A percentile compares a stretch with the other conserved stretches of the same genome.
phyloP scores from a whole-genome alignment of 208 protist species.

The Phytomonas sp. region DNA sequence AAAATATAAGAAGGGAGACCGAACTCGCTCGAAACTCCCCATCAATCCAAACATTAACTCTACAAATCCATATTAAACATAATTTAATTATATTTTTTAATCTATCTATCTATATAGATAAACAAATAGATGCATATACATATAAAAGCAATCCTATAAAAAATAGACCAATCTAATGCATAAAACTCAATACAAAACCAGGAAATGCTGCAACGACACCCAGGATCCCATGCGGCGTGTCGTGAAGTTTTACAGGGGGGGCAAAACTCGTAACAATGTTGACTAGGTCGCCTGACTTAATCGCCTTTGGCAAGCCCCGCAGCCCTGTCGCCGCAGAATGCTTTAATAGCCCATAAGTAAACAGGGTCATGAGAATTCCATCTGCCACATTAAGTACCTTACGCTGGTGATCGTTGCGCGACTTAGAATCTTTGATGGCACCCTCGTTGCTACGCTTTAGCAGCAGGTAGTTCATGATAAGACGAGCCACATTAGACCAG shows the following conservation, averaged over 20 bases:
- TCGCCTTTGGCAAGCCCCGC: slow-evolving; percentile 21
- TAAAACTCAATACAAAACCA: slow-evolving; percentile 44
- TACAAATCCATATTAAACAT: background rate
- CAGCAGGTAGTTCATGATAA: slow-evolving; percentile 53
- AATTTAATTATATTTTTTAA: background rate
- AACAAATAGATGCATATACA: too few relatives aligned
- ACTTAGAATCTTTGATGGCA: slow-evolving; percentile 30
- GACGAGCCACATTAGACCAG: slow-evolving; percentile 72
- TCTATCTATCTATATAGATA: background rate
- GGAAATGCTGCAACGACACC: slow-evolving; percentile 61
- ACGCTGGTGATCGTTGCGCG: slow-evolving; percentile 42
- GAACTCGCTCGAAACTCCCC: background rate
- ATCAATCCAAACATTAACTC: background rate
- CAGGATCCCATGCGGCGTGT: slow-evolving; percentile 60
- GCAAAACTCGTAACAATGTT: slow-evolving; percentile 52
- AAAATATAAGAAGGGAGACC: background rate
- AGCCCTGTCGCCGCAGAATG: slow-evolving; percentile 39
- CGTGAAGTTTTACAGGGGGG: slow-evolving; percentile 35
- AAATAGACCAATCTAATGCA: slow-evolving; percentile 18
- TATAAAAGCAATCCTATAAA: background rate
- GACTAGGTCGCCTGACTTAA: slow-evolving; percentile 33
- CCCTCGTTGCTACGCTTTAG: slow-evolving; percentile 36
- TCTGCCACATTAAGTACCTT: slow-evolving; percentile 53
- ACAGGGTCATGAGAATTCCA: slow-evolving; percentile 54
- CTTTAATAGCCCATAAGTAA: slow-evolving; percentile 69